Conservation (phyloP, 441 rosid genomes). For the Arabidopsis hybrid region DNA sequence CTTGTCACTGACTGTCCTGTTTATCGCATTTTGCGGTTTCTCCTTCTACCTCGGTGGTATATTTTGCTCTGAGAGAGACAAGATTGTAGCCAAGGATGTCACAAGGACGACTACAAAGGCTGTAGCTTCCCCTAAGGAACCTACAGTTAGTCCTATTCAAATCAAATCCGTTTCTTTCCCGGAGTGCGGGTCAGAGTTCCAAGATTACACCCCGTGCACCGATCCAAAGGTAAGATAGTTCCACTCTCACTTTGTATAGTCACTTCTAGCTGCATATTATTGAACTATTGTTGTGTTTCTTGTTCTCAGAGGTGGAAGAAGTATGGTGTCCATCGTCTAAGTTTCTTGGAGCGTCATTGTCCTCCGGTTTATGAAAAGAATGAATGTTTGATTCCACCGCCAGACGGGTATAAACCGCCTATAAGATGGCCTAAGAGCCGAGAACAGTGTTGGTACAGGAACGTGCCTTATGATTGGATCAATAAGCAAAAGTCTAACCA, state of each 20-base stretch:
- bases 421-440: constrained; percentile 81
- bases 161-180: constrained; percentile 68
- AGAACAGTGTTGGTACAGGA: constrained; percentile 72
- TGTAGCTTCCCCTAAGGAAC: constrained; percentile 65
- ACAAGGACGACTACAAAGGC: constrained; percentile 47
- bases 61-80: constrained; percentile 72
- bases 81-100: constrained; percentile 47
- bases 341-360: constrained; percentile 87
- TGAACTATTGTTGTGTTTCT: constrained; percentile 10
- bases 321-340: constrained; percentile 53
- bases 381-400: constrained; percentile 80
- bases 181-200: constrained; percentile 76
- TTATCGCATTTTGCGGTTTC: constrained; percentile 71
- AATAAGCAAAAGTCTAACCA: constrained; percentile 90
- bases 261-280: background rate
- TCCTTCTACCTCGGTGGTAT: constrained; percentile 94
- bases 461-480: constrained; percentile 88
- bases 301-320: constrained; percentile 56
- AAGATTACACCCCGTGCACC: constrained; percentile 97
- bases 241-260: background rate
- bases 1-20: constrained; percentile 58
- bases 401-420: constrained; percentile 75
- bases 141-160: constrained; percentile 57
- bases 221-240: constrained; percentile 75
- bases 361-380: constrained; percentile 60